Conservation (phyloP, 2,329 filamentous ascomycete species). For the Neopestalotiopsis rosae region DNA sequence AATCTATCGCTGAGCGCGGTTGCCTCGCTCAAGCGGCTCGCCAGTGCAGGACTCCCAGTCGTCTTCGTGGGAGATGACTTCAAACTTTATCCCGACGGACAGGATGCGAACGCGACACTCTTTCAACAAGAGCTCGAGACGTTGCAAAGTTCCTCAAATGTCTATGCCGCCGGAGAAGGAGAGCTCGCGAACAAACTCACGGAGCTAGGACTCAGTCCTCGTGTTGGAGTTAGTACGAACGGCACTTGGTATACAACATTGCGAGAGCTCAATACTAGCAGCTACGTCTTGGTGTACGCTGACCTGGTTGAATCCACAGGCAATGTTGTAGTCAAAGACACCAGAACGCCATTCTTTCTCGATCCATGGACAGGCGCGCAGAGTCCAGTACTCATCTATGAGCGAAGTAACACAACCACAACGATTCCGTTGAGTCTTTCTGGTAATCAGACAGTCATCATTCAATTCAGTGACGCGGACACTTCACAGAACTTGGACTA, state of each 20-base stretch:
- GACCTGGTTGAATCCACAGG: not conserved
- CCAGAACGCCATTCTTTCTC: not conserved
- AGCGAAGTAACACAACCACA: not conserved
- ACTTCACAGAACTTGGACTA: not conserved
- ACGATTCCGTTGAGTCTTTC: not conserved
- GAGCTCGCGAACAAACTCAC: not conserved
- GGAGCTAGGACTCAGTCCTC: not conserved
- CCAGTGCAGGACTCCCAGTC: not conserved
- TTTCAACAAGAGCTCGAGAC: not conserved
- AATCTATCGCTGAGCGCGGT: not conserved
- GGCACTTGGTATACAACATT: not conserved
- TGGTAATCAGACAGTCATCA: not conserved
- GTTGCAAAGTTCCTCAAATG: not conserved
- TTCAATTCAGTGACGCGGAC: not conserved
- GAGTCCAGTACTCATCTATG: not conserved
- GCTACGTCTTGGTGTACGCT: not conserved
- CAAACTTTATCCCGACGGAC: not conserved
- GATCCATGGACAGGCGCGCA: not conserved
- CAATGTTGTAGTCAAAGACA: not conserved
- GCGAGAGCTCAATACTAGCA: not conserved
- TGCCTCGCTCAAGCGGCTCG: not conserved
- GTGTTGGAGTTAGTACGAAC: not conserved
- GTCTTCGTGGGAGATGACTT: not conserved
- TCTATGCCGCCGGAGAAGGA: not conserved
- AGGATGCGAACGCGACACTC: not conserved